Conservation (phyloP, 371 early-diverging fungal species). For the Mortierella sp. region DNA sequence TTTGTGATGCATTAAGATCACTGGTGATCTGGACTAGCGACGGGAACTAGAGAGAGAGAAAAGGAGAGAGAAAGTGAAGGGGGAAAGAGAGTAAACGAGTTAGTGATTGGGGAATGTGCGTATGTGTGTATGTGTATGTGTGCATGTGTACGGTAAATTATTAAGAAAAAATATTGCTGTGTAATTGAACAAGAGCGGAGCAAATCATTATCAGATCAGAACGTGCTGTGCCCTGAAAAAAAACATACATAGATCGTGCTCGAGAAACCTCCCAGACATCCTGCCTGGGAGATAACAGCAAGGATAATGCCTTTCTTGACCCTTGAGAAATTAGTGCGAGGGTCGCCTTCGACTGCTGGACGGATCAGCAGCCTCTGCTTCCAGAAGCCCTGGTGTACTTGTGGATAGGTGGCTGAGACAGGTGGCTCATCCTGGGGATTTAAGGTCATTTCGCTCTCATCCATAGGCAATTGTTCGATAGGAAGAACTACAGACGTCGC, state of each 20-base stretch:
- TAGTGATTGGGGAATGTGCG: background rate
- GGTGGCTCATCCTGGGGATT: background rate
- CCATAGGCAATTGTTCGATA: background rate
- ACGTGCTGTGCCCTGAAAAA: background rate
- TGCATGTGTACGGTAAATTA: background rate
- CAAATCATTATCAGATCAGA: slow-evolving; percentile 7
- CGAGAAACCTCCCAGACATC: slow-evolving; percentile 47
- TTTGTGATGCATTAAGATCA: slow-evolving; percentile 63
- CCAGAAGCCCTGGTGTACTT: slow-evolving; percentile 30
- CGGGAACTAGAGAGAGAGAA: slow-evolving; percentile 57
- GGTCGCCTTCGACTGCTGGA: slow-evolving; percentile 39
- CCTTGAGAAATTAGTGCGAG: slow-evolving; percentile 33
- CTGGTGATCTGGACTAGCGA: slow-evolving; percentile 62
- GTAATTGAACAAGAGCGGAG: background rate
- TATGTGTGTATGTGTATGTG: too few relatives aligned
- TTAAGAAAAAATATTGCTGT: background rate
- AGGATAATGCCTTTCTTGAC: slow-evolving; percentile 38
- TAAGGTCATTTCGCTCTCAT: slow-evolving; percentile 5
- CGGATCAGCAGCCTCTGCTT: slow-evolving; percentile 19
- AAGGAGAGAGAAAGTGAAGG: background rate
- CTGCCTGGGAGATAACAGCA: slow-evolving; percentile 42
- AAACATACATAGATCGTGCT: slow-evolving; percentile 48
- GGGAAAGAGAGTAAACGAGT: background rate
- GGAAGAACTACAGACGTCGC: background rate
- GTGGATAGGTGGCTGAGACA: background rate